Base-by-base conservation (phyloP, 108 stramenopile genomes). In the Asterionellopsis glacialis region DNA sequence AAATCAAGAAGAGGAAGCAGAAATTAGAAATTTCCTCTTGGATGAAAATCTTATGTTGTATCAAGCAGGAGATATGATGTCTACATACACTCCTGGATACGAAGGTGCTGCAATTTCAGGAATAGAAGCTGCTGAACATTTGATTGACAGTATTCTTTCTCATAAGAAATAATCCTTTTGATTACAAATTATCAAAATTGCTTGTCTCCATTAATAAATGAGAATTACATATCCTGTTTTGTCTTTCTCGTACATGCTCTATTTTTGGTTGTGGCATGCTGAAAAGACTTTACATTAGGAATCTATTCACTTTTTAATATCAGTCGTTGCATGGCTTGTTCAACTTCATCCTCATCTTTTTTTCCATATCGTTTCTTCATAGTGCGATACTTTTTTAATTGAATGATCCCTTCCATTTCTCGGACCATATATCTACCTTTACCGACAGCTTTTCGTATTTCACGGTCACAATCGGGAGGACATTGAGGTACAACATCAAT, bases 371-470 rank as follows among this genome's bases (percentile, higher is more conserved):
- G 63, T 42, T 54, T 51, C 47, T 72, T 71, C 75, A 85, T 68
- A 5, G 80, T 64, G 11, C 93, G 62, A 64, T 79, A 94, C 59
- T 90, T 94, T 41, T 90, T 85, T 18, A 94, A 65, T 69, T 87
- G 73, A 51, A 84, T 81, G 50, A 89, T 70, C 1, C 75, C 88
- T 26, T 79, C 60, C 82, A 94, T 85, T 61, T 94, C 93, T 22
- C 83, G 63, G 9, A 87, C 82, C 77, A 81, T 82, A 64, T 84
- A 87, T 63, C 95, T 49, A 2, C 96, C 96, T 44, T 71, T 75
- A 1, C 79, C 84, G 4, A 95, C 93, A 2, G 93, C 93, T 55
- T 82, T 85, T 43, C 88, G 84, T 5, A 97, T 42, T 38, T 85
- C 90, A n/a, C 77, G 67, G 55, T 97, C 91, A 59, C 88, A 84